Base-by-base conservation (phyloP, 805 yeast genomes). In the Candida incommunis region DNA sequence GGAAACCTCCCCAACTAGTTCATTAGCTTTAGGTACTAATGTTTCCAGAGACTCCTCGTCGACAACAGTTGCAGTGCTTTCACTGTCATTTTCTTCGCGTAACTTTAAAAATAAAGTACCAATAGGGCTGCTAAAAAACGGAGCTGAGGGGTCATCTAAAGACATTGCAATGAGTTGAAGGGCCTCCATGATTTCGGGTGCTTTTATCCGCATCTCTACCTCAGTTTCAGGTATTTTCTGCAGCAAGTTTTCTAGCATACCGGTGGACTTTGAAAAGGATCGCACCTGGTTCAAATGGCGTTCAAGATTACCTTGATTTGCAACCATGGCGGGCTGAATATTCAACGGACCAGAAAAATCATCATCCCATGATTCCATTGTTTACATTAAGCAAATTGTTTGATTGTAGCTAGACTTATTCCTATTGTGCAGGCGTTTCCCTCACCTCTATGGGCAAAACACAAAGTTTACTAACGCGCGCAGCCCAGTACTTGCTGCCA, bases 361-460 rank as follows among this genome's bases (percentile, higher is more conserved):
- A 31, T 31, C 37, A 16, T 31, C 37, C 37, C 37, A 31, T 31
- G 37, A 31, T 31, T 31, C 37, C 37, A 31, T 31, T n/a, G 37
- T 7, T n/a, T 11, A 25, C 27, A 25, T 25, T n/a, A n/a, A n/a
- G n/a, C n/a, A n/a, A n/a, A n/a, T n/a, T n/a, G n/a, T n/a, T n/a
- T n/a, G n/a, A n/a, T n/a, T n/a, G n/a, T n/a, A n/a, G n/a, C n/a
- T n/a, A n/a, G n/a, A n/a, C n/a, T n/a, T n/a, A n/a, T n/a, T n/a
- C n/a, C n/a, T n/a, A n/a, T n/a, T n/a, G n/a, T n/a, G n/a, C n/a
- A n/a, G n/a, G n/a, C n/a, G n/a, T n/a, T n/a, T n/a, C n/a, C n/a
- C n/a, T n/a, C n/a, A n/a, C n/a, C n/a, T n/a, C n/a, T n/a, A n/a
- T n/a, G n/a, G n/a, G n/a, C n/a, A n/a, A n/a, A n/a, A n/a, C n/a